Evolutionary conservation across 1,139 yeast species (phyloP), one percentile per base, ranked within the genome.

Genomic region (Yamadazyma atmosphaerica): DNA sequence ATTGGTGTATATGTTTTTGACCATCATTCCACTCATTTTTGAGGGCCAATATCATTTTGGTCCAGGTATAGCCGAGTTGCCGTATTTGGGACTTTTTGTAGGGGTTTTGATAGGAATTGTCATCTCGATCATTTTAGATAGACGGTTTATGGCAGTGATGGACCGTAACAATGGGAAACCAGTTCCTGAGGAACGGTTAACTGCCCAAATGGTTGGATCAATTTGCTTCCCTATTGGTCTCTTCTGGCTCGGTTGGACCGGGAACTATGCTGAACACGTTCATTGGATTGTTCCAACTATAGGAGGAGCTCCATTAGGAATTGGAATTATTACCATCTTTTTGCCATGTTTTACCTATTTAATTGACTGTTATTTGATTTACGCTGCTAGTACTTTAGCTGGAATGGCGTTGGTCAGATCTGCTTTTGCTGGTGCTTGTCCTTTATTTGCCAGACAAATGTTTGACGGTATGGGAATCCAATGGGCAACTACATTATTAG

Each of bases 371-470:
- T 89, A 88, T 56, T 69, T 86, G 46, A 59, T 81, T 42, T 81
- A 83, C 54, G 95, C 96, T 4, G 96, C 96, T 11, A 84, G 95
- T 18, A 96, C 96, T 1, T 70, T 89, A 49, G 96, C 97, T 4
- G 96, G 85, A 11, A 87, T 87, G 57, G 81, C 96, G 0, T 81
- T 89, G 52, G 59, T 83, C 47, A 77, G 89, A 70, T 79, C 87
- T 2, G 62, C 72, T 12, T 73, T 74, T 54, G 80, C 79, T 31
- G 80, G 75, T 33, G 72, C 66, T 4, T 68, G 74, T 59, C 74
- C 81, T 30, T 68, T 74, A 41, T 65, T 66, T 52, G 77, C 83
- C 2, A 65, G 72, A 19, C 83, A 74, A 56, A 81, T 89, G 96
- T 87, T 88, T 61, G 61, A 68, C 12, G 75, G 74, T 47, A 74